Evolutionary conservation across 2,329 filamentous ascomycete genomes (phyloP), one percentile per base, ranked within the genome.

Genomic region (Dactylella cylindrospora): DNA sequence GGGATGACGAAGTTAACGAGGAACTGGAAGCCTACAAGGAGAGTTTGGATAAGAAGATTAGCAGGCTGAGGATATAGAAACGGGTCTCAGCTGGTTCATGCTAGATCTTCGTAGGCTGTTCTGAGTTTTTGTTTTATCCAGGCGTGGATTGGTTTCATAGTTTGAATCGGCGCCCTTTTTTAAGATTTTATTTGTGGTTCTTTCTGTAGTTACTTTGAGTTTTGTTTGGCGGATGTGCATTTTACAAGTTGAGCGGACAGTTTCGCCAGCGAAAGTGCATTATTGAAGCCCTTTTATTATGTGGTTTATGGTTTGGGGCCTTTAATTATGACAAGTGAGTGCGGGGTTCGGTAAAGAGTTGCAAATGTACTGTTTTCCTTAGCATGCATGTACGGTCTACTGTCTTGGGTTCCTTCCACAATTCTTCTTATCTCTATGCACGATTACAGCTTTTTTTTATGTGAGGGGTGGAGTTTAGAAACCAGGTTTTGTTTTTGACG

Each of bases 1-100:
- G 95, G 72, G 93, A 98, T 74, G 84, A 84, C 52, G 95, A 96
- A 71, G 89, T 96, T 5, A 85, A 88, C 1, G 88, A 95, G 67
- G 91, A 97, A 75, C 84, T 96, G n/a, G 88, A 95, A 75, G 82
- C 84, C 71, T 84, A 85, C 29, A 80, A 83, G 66, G 70, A 70
- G 26, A 61, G 65, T 15, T 69, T 68, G n/a, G 72, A 74, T 54
- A 71, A 71, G 41, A 54, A 61, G 41, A 36, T 59, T 23, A 47
- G 54, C 33, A 41, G 29, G 40, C 40, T 64, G 57, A 62, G 43
- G 57, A 50, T 62, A 47, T 62, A 49, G 41, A 22, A 19, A 22
- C 22, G 26, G n/a, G 31, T 17, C 32, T 39, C 9, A 19, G 15
- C 13, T 7, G n/a, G n/a, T n/a, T n/a, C n/a, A n/a, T 25, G 33